Evolutionary conservation across 208 protist genomes (phyloP).

Genomic region (Trypanosoma scelopori): DNA sequence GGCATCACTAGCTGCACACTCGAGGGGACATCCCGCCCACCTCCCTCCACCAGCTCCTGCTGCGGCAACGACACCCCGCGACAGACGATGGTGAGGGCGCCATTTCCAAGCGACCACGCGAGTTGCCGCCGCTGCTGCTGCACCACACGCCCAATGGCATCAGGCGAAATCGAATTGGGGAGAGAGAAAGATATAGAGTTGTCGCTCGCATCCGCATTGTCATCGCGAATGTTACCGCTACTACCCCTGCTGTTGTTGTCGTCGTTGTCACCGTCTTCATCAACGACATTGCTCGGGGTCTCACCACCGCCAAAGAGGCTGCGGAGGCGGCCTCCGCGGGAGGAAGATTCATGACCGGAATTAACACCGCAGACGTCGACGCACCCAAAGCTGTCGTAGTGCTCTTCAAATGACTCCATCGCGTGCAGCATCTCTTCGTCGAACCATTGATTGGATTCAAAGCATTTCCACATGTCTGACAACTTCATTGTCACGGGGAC

Average conservation of each 20-base stretch:
- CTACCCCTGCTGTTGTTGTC: conserved; percentile 7
- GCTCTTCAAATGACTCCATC: conserved; percentile 56
- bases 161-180: neutral
- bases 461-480: conserved; percentile 33
- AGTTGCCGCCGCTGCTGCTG: conserved; percentile 29
- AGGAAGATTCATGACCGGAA: neutral
- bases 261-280: no score
- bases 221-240: no score
- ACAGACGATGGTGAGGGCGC: conserved; percentile 10
- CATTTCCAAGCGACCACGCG: conserved; percentile 27
- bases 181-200: no score
- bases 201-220: no score
- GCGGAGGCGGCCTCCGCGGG: neutral
- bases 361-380: neutral
- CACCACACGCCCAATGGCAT: conserved; percentile 12
- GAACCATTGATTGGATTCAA: conserved; percentile 48
- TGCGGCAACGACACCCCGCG: neutral
- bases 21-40: neutral
- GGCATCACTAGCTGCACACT: conserved; percentile 41
- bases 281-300: neutral
- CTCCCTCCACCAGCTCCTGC: no score
- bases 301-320: neutral
- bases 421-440: conserved; percentile 49
- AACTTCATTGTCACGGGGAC: conserved; percentile 38
- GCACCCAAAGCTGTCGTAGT: conserved; percentile 16